Evolutionary conservation across 257 asterid genomes (phyloP).

Genomic region (Solanum phureja): DNA sequence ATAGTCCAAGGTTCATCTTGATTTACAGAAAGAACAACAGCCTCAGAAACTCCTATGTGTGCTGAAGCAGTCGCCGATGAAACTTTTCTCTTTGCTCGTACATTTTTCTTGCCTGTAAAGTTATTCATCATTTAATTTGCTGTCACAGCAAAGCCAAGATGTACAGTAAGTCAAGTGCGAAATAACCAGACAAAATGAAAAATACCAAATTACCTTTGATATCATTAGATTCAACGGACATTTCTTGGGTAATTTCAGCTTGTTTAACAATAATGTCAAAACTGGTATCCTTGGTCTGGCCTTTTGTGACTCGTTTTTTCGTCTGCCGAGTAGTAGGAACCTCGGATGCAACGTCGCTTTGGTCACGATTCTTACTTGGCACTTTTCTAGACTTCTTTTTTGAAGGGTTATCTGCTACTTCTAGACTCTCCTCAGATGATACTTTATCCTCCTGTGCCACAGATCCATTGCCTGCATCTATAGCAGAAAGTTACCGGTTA

Average conservation of each 20-base stretch:
- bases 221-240: conserved; percentile 26
- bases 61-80: conserved; percentile 22
- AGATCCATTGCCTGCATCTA: conserved; percentile 24
- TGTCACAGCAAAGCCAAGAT: not conserved
- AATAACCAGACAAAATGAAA: not conserved
- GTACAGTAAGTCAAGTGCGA: not conserved
- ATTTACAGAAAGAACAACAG: conserved; percentile 14
- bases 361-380: conserved; percentile 14
- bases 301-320: conserved; percentile 25
- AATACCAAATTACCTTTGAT: conserved; percentile 32
- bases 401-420: conserved; percentile 7
- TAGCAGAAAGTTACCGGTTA: not conserved
- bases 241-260: conserved; percentile 20
- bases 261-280: conserved; percentile 10
- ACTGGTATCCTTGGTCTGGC: conserved; percentile 6
- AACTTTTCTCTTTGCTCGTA: conserved; percentile 30
- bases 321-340: conserved; percentile 25
- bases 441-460: conserved; percentile 10
- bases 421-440: conserved; percentile 15
- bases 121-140: not conserved
- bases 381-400: conserved; percentile 25
- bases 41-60: conserved; percentile 17
- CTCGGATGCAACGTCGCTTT: conserved; percentile 2
- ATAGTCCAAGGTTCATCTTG: conserved; percentile 80
- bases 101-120: conserved; percentile 30